A percentile compares a stretch with the other conserved stretches of the same genome.
Conservation (phyloP, 75 land plant species). For the Picea glauca region DNA sequence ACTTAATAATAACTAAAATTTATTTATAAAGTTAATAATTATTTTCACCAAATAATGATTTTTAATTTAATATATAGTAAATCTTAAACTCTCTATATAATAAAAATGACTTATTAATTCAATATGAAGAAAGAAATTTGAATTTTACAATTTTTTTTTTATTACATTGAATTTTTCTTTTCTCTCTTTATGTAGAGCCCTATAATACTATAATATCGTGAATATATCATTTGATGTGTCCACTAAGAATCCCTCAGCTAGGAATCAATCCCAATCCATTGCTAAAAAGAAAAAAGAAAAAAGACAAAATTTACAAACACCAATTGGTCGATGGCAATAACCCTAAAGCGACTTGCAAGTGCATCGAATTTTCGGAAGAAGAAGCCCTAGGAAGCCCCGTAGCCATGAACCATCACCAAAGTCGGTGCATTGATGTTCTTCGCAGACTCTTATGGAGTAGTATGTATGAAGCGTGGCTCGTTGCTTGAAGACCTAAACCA, state of each 20-base stretch:
- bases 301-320: conserved; percentile 41
- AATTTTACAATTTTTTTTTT: too few relatives aligned
- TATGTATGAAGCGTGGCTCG: conserved; percentile 85
- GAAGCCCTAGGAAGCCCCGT: conserved; percentile 94
- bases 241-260: background rate
- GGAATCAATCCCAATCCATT: background rate
- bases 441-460: conserved; percentile 70
- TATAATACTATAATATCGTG: background rate
- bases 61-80: too few relatives aligned
- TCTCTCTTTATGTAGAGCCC: background rate
- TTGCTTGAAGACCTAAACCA: conserved; percentile 91
- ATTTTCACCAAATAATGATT: too few relatives aligned
- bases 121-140: too few relatives aligned
- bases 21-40: too few relatives aligned
- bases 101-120: too few relatives aligned
- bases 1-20: too few relatives aligned
- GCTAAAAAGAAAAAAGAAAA: background rate
- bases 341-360: conserved; percentile 66
- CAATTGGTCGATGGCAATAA: conserved; percentile 90
- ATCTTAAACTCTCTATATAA: too few relatives aligned
- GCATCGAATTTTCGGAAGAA: conserved; percentile 98
- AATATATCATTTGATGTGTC: background rate
- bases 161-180: too few relatives aligned
- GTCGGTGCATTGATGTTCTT: conserved; percentile 54
- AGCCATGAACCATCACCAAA: conserved; percentile 94